phyloP scores from a whole-genome alignment of 164 flowering plant species.

The Vitis amurensis region DNA sequence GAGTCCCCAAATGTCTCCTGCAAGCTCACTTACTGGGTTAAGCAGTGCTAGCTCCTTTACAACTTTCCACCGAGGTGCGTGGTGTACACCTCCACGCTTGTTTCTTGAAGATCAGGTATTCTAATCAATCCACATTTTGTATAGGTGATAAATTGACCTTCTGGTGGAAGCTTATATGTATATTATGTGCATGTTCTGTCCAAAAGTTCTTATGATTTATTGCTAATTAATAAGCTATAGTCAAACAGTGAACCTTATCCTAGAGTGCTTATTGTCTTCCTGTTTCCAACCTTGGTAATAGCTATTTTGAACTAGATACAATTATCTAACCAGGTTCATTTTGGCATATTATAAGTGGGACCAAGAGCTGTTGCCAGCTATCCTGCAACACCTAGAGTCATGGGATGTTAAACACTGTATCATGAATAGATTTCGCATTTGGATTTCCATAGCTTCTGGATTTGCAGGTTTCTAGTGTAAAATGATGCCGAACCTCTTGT shows the following conservation, averaged over 20 bases:
- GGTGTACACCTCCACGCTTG: conserved; percentile 98
- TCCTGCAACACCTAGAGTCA: background rate
- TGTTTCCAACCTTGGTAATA: too few relatives aligned
- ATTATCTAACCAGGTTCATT: background rate
- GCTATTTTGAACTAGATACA: too few relatives aligned
- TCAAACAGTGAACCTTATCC: too few relatives aligned
- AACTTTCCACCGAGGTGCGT: conserved; percentile 83
- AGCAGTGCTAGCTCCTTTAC: conserved; percentile 97
- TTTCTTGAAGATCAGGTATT: conserved; percentile 97
- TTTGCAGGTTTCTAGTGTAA: background rate
- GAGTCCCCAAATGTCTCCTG: conserved; percentile 93
- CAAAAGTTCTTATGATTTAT: background rate
- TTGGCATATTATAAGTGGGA: background rate
- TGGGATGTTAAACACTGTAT: background rate
- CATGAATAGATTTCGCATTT: background rate
- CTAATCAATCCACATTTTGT: background rate
- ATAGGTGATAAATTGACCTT: too few relatives aligned
- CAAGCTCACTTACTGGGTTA: conserved; percentile 88
- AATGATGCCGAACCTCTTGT: background rate
- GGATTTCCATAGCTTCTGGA: background rate
- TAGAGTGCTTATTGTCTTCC: too few relatives aligned
- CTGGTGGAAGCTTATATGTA: too few relatives aligned
- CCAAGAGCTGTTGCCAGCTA: background rate
- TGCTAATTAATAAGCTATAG: too few relatives aligned
- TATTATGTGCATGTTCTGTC: too few relatives aligned